Conservation (phyloP, 495 filamentous ascomycete genomes). For the Penicillium argentinense region DNA sequence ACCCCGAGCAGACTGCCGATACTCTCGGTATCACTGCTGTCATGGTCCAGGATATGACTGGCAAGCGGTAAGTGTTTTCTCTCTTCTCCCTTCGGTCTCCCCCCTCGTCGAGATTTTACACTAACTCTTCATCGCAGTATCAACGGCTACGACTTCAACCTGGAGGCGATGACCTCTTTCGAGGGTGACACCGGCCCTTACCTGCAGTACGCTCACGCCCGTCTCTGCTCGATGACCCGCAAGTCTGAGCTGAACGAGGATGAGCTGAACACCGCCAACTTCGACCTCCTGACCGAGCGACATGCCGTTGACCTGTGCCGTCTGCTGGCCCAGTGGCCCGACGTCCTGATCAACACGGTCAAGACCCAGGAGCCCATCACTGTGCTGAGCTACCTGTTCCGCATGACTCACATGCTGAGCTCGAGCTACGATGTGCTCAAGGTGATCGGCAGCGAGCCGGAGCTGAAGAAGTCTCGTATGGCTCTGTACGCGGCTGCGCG, state of each 20-base stretch:
- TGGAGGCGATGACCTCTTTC: constrained; percentile 67
- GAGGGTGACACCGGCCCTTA: constrained; percentile 72
- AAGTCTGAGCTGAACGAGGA: constrained; percentile 46
- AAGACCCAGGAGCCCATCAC: constrained; percentile 67
- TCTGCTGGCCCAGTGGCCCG: constrained; percentile 60
- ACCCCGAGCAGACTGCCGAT: constrained; percentile 55
- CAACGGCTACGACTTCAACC: constrained; percentile 68
- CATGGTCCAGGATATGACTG: constrained; percentile 72
- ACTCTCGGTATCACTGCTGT: constrained; percentile 66
- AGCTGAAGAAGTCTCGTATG: constrained; percentile 74
- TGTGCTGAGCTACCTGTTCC: constrained; percentile 80
- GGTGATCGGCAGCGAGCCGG: constrained; percentile 71
- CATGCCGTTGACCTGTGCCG: constrained; percentile 61
- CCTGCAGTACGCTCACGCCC: constrained; percentile 68
- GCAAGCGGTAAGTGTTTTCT: constrained; percentile 66
- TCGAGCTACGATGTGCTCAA: constrained; percentile 80
- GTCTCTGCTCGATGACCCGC: constrained; percentile 62
- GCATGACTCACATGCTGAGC: constrained; percentile 82
- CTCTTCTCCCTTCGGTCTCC: no score
- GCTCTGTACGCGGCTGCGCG: constrained; percentile 79
- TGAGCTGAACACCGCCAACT: constrained; percentile 52
- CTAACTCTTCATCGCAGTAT: constrained; percentile 42
- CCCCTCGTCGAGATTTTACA: no score
- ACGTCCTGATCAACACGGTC: constrained; percentile 58
- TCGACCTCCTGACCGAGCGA: constrained; percentile 55